These are phyloP conservation scores for Oidiodendron maius DNA, from an alignment of 495 filamentous ascomycete genomes.

Conservation along the genomic window DNA sequence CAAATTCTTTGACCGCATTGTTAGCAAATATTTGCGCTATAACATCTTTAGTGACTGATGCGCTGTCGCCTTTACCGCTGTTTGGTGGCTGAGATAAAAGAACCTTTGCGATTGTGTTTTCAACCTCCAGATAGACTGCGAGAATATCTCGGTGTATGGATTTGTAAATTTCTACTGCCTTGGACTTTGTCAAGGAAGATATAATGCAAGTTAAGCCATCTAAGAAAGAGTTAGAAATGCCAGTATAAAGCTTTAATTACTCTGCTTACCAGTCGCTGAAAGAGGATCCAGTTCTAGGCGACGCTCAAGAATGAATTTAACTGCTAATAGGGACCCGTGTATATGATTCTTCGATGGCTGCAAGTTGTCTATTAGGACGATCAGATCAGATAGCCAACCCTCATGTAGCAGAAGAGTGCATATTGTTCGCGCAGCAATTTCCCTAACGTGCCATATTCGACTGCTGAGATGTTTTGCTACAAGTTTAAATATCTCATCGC, in stretches of 20 bases:
- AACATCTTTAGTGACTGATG: background rate
- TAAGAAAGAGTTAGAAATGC: background rate
- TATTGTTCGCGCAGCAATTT: constrained; percentile 80
- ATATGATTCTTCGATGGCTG: constrained; percentile 39
- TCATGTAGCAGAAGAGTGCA: constrained; percentile 53
- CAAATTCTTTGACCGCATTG: background rate
- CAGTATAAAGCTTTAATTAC: background rate
- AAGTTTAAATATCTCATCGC: constrained; percentile 36
- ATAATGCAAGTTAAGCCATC: background rate
- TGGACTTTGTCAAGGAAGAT: background rate
- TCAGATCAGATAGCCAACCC: constrained; percentile 36
- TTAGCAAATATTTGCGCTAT: background rate
- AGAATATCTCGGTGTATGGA: constrained; percentile 6
- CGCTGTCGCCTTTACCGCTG: background rate
- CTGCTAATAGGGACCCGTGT: constrained; percentile 61
- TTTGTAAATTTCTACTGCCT: background rate
- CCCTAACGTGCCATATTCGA: constrained; percentile 79
- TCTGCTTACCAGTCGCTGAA: constrained; percentile 4
- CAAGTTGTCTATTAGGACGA: constrained; percentile 38
- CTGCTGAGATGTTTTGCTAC: constrained; percentile 60
- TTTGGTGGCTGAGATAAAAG: background rate
- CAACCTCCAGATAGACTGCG: constrained; percentile 14
- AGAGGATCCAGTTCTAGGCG: constrained; percentile 22
- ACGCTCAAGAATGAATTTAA: constrained; percentile 46
- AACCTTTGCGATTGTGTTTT: constrained; percentile 11